A percentile compares a stretch with the other conserved stretches of the same genome.
Evolutionary conservation across 2,329 filamentous ascomycete species (phyloP).

Genomic region (Zasmidium citrigriseum): DNA sequence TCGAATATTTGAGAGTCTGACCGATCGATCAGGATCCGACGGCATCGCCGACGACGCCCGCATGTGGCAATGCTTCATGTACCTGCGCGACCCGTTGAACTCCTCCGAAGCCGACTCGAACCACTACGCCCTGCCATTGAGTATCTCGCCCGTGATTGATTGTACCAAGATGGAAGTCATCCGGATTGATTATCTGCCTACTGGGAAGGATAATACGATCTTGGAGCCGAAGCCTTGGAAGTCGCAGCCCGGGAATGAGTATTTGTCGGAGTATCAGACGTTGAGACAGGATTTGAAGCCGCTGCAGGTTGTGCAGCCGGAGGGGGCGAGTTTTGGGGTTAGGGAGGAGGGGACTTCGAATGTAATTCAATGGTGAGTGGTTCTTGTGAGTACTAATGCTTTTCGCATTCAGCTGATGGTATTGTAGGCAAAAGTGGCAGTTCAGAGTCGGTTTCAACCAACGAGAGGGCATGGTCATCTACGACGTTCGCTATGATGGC

Average conservation of each 20-base stretch:
- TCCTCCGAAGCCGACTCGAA: slow-evolving; percentile 63
- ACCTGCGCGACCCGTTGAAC: slow-evolving; percentile 65
- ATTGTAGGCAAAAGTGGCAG: slow-evolving; percentile 61
- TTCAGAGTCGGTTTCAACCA: slow-evolving; percentile 64
- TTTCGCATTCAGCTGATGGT: not conserved
- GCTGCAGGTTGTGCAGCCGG: slow-evolving; percentile 70
- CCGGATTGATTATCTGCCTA: slow-evolving; percentile 69
- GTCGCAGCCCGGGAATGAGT: slow-evolving; percentile 63
- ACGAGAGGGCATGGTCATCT: slow-evolving; percentile 67
- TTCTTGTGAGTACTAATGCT: no score
- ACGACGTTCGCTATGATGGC: slow-evolving; percentile 56
- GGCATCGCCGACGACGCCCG: slow-evolving; percentile 51
- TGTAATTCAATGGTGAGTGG: slow-evolving; percentile 51
- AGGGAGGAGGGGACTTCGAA: slow-evolving; percentile 50
- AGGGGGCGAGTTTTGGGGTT: slow-evolving; percentile 67
- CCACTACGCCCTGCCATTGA: slow-evolving; percentile 67
- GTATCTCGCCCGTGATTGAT: slow-evolving; percentile 69
- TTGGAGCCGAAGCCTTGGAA: slow-evolving; percentile 59
- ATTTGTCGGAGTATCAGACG: slow-evolving; percentile 59
- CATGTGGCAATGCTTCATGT: slow-evolving; percentile 62
- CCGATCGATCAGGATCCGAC: slow-evolving; percentile 41
- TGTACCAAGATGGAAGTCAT: slow-evolving; percentile 64
- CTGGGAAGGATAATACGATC: slow-evolving; percentile 62
- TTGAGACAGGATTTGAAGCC: slow-evolving; percentile 58
- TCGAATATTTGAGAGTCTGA: no score